Base-by-base conservation (phyloP, 306 rosid species). In the Psophocarpus tetragonolobus region DNA sequence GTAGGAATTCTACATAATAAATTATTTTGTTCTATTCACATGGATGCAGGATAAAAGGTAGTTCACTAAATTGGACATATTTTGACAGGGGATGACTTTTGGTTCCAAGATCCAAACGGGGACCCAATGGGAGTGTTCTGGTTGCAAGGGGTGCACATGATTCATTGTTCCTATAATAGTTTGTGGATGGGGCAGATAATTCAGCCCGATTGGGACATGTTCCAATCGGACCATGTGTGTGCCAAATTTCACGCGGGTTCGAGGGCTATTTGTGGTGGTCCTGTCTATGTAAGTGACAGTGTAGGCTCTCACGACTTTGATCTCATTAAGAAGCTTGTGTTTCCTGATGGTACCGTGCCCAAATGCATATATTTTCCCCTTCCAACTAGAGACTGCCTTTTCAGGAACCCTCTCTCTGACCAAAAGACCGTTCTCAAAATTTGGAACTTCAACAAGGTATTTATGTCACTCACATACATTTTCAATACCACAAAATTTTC, bases 161-260 rank as follows among this genome's bases (percentile, higher is more conserved):
- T 94, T 80, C 94, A 89, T 29, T 90, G 97, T 63, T 88, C 98
- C 61, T 94, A 90, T 67, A 94, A 94, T 81, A 94, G 96, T 84
- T 78, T 94, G 89, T 94, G 98, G 98, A 94, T 94, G 93, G 94
- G 97, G 21, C 94, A 94, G 48, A 87, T 94, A 53, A 89, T 89
- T 79, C 97, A 87, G 1, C 98, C 96, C 1, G 98, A 94, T 80
- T 94, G 98, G 97, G 97, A 94, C 70, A 94, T 94, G 98, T 94
- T 94, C 84, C 96, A 90, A 65, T 94, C 97, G 15, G 96, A 90
- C 45, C 94, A 92, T 81, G 29, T 63, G 4, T 94, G 96, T 82
- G 94, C 96, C 77, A 90, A 89, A 69, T 92, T 87, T 62, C 98
- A 92, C 64, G 98, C 94, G 13, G 97, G 93, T 53, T 91, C 98